phyloP scores from a whole-genome alignment of 192 early-diverging fungal genomes.

The Borealophlyctis nickersoniae region DNA sequence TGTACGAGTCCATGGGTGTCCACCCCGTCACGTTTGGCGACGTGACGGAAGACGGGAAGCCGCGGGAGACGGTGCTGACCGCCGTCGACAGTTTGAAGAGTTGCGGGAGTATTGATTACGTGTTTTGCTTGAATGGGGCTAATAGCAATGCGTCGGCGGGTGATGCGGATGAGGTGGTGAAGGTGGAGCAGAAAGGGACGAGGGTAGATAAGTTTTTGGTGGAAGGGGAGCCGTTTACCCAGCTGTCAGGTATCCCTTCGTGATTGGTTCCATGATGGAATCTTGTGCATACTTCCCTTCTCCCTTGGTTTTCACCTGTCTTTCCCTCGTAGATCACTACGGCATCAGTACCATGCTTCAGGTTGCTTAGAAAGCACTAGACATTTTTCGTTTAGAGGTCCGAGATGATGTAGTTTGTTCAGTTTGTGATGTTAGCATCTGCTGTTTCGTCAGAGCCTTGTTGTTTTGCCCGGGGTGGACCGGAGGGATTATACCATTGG shows the following conservation, averaged over 20 bases:
- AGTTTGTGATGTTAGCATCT: no score
- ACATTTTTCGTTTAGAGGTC: no score
- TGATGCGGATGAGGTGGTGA: neutral
- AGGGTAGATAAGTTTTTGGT: conserved; percentile 23
- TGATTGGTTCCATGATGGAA: no score
- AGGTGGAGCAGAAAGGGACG: conserved; percentile 10
- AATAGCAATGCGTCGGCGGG: neutral
- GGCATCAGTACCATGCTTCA: conserved; percentile 2
- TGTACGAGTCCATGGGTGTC: conserved; percentile 57
- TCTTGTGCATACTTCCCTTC: no score
- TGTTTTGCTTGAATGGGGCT: neutral
- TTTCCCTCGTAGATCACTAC: conserved; percentile 20
- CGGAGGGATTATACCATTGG: no score
- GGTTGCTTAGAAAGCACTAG: conserved; percentile 3
- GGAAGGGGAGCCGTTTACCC: conserved; percentile 18
- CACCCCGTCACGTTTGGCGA: conserved; percentile 64
- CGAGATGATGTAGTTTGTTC: no score
- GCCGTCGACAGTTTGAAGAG: neutral
- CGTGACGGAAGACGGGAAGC: neutral
- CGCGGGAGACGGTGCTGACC: conserved; percentile 6
- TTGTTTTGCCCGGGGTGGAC: no score
- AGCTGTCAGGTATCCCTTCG: conserved; percentile 26
- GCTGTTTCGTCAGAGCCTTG: no score
- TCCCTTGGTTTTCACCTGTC: no score
- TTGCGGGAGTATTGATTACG: neutral